Evolutionary conservation across 495 filamentous ascomycete genomes (phyloP).

Genomic region (Penicillium tannophilum): DNA sequence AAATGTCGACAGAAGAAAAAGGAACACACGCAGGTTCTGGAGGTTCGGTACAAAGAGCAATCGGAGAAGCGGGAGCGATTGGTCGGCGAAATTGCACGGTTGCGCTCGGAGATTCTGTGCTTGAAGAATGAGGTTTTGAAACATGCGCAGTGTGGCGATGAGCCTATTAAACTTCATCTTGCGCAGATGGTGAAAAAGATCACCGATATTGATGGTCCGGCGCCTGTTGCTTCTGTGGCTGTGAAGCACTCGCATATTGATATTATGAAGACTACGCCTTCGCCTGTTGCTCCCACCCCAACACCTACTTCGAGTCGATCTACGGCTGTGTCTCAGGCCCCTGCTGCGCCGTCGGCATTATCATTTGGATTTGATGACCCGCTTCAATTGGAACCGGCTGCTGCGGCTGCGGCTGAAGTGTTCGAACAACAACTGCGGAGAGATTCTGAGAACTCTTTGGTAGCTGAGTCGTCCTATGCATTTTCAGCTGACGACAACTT

Average conservation of each 20-base stretch:
- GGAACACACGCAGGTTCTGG: slow-evolving; percentile 64
- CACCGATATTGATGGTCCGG: slow-evolving; percentile 26
- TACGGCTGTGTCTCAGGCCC: neutral
- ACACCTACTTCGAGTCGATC: neutral
- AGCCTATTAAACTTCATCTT: slow-evolving; percentile 53
- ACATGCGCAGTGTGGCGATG: slow-evolving; percentile 61
- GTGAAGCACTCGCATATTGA: slow-evolving; percentile 5
- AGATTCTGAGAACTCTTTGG: slow-evolving; percentile 31
- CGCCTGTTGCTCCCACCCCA: slow-evolving; percentile 13
- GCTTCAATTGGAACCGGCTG: slow-evolving; percentile 29
- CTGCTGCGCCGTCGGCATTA: slow-evolving; percentile 7
- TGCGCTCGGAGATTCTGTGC: slow-evolving; percentile 47
- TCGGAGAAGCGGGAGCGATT: slow-evolving; percentile 67
- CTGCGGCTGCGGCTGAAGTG: slow-evolving; percentile 16
- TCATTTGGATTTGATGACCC: slow-evolving; percentile 45
- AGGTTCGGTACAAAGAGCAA: slow-evolving; percentile 43
- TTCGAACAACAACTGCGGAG: slow-evolving; percentile 37
- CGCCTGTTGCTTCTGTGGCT: neutral
- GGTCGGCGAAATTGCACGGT: slow-evolving; percentile 54
- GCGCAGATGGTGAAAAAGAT: slow-evolving; percentile 47
- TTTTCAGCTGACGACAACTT: slow-evolving; percentile 39
- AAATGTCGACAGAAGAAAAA: slow-evolving; percentile 92
- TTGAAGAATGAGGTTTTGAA: slow-evolving; percentile 61
- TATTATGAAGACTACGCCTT: slow-evolving; percentile 12
- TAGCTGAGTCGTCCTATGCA: slow-evolving; percentile 33